Percentiles rank a stretch among this genome's conserved stretches.
Evolutionary conservation across 2,329 filamentous ascomycete genomes (phyloP).

Genomic region (Fusarium oxysporum): DNA sequence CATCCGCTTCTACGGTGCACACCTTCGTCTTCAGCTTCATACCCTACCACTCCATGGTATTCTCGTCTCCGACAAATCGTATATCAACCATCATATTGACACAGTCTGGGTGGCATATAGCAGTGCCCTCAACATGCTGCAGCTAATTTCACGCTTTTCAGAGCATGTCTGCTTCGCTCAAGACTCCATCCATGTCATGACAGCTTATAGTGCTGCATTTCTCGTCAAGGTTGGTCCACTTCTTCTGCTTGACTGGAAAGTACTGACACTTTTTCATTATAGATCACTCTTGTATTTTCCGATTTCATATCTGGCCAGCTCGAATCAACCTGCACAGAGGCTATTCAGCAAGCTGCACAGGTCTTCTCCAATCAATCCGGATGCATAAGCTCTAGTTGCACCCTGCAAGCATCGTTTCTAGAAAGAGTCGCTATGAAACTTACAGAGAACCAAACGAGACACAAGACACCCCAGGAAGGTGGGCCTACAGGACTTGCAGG

Average conservation of each 20-base stretch:
- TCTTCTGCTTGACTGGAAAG: fast-evolving
- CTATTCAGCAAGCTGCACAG: not conserved
- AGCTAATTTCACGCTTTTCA: not conserved
- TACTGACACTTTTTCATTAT: fast-evolving
- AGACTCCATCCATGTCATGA: not conserved
- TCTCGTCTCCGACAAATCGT: not conserved
- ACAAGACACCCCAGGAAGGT: fast-evolving
- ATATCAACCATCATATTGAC: not conserved
- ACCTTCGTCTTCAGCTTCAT: not conserved
- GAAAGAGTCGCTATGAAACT: not conserved
- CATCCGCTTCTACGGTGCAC: not conserved
- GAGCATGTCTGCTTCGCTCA: not conserved
- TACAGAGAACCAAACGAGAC: not conserved
- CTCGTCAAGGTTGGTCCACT: not conserved
- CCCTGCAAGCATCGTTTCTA: not conserved
- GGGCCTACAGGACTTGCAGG: fast-evolving
- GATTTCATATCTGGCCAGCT: not conserved
- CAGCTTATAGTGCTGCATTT: not conserved
- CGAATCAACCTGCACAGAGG: not conserved
- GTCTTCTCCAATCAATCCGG: not conserved
- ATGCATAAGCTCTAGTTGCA: not conserved
- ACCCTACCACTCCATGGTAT: not conserved
- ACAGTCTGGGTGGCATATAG: not conserved
- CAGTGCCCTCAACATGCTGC: not conserved
- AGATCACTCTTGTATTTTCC: not conserved